phyloP scores from a whole-genome alignment of 495 filamentous ascomycete genomes.

The Neurospora tetraspora region DNA sequence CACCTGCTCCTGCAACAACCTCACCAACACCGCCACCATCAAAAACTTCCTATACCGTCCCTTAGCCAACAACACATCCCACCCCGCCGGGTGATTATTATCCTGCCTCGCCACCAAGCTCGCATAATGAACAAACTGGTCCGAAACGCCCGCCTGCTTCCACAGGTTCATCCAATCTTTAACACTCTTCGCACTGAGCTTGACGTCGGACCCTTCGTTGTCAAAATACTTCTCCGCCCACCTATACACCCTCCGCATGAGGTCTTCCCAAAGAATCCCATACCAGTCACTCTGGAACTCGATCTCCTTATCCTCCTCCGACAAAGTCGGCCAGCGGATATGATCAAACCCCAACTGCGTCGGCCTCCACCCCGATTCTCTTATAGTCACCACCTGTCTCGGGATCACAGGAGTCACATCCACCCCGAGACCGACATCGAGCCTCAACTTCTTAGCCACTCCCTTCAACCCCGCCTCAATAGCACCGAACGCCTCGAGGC shows the following conservation, averaged over 20 bases:
- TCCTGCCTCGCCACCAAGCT: conserved; percentile 28
- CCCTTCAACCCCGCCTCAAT: neutral
- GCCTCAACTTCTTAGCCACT: neutral
- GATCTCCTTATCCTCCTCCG: neutral
- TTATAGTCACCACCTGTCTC: neutral
- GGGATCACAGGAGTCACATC: neutral
- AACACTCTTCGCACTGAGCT: neutral
- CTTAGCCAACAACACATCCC: conserved; percentile 30
- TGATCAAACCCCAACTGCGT: conserved; percentile 4
- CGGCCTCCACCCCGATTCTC: conserved; percentile 6
- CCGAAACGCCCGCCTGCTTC: conserved; percentile 8
- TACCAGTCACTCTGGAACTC: conserved; percentile 11
- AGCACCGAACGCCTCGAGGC: neutral
- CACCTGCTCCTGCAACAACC: conserved; percentile 31
- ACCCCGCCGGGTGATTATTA: conserved; percentile 19
- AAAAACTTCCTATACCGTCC: conserved; percentile 27
- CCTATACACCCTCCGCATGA: conserved; percentile 2
- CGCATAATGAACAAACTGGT: conserved; percentile 27
- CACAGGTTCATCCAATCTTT: conserved; percentile 1
- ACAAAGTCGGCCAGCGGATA: neutral
- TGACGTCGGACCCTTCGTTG: neutral
- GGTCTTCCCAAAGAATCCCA: conserved; percentile 7
- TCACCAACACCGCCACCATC: conserved; percentile 29
- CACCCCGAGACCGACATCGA: neutral
- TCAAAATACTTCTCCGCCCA: conserved; percentile 9